These are phyloP conservation scores for Mycena pura DNA, from an alignment of 768 basidiomycete genomes.

Conservation along the genomic window DNA sequence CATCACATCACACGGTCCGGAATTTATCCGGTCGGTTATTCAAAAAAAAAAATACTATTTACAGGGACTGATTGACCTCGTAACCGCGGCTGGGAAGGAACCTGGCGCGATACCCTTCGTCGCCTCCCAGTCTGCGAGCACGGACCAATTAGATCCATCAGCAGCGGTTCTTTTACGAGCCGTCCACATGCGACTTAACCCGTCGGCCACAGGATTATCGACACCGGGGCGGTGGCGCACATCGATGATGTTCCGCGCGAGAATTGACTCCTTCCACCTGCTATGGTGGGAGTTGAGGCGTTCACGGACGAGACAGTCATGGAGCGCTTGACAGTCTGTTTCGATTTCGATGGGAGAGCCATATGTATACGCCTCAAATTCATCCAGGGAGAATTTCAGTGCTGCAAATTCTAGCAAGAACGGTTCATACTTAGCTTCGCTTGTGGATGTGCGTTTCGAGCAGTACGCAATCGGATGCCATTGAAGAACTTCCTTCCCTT, in stretches of 20 bases:
- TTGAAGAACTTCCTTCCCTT: conserved; percentile 18
- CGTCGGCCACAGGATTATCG: conserved; percentile 32
- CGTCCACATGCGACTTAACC: conserved; percentile 29
- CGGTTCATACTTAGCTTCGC: conserved; percentile 40
- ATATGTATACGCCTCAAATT: conserved; percentile 31
- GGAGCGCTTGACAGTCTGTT: conserved; percentile 27
- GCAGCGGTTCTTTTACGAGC: neutral
- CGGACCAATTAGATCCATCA: conserved; percentile 30
- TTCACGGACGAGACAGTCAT: conserved; percentile 30
- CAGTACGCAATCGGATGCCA: conserved; percentile 41
- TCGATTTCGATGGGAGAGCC: conserved; percentile 33
- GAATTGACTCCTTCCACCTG: conserved; percentile 37
- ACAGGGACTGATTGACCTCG: too few relatives aligned
- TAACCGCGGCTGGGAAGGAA: too few relatives aligned
- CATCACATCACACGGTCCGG: conserved; percentile 22
- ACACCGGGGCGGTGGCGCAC: conserved; percentile 31
- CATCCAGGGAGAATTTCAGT: conserved; percentile 19
- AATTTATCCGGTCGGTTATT: too few relatives aligned
- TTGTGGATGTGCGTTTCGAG: conserved; percentile 41
- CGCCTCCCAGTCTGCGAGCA: conserved; percentile 37
- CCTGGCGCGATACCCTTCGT: conserved; percentile 12
- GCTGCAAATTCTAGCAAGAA: conserved; percentile 43
- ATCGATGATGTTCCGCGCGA: conserved; percentile 29
- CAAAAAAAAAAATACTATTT: too few relatives aligned
- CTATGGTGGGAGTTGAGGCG: conserved; percentile 30